Base-by-base conservation (phyloP, 192 early-diverging fungal species). In the Coemansia sp. region DNA sequence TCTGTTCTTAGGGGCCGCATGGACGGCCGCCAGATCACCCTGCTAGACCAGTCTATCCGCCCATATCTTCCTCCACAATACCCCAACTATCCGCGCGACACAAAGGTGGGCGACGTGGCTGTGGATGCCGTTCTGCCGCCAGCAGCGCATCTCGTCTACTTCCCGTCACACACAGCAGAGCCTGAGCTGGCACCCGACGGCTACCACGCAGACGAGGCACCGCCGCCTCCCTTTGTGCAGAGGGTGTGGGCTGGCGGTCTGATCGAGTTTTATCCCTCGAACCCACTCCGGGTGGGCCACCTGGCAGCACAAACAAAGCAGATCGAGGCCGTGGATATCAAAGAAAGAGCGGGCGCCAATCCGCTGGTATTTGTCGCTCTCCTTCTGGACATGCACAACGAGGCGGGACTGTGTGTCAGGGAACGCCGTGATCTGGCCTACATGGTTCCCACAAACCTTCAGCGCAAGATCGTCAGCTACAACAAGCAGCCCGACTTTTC, bases 231-330 rank as follows among this genome's bases (percentile, higher is more conserved):
- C 1, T 95, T 87, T 67, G 57, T 79, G 14, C 87, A 87, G 43
- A 88, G 95, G 6, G 91, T 97, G 88, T 97, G 95, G 95, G 93
- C 90, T 5, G 94, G 95, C 12, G 94, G 92, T 9, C 72, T 83
- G 22, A 82, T 93, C 13, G 82, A 81, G 42, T 91, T 85, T 61
- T 87, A 80, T 49, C 60, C 70, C 12, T 64, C 50, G 0, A 92
- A 93, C 61, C 84, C 85, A 12, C 73, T 94, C 49, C 63, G 83
- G 7, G 83, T 91, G 11, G 90, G 90, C n/a, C 76, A 91, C 50
- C 57, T 86, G 4, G 87, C 87, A 22, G 74, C 69, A 14, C 86
- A 90, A 85, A 85, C 68, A 53, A 87, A 88, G 22, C 78, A 70
- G 32, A 72, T 91, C 50, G 76, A 85, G 13, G 56, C 77, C 16